Conservation (phyloP, 352 stramenopile genomes). For the Sclerospora graminicola region DNA sequence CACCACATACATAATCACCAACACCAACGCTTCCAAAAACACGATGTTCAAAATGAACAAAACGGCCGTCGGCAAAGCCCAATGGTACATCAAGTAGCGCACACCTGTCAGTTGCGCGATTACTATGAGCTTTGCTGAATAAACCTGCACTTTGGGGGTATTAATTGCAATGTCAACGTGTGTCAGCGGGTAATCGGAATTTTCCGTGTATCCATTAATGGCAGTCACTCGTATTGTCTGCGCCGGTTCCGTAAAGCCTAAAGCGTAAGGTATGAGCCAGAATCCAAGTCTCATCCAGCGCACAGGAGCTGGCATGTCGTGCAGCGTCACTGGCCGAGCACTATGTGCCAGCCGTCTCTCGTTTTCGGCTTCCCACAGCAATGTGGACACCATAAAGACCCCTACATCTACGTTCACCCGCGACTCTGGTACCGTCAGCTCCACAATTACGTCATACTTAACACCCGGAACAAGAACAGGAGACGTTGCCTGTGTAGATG, state of each 20-base stretch:
- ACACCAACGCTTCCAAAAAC: constrained; percentile 50
- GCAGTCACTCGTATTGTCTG: constrained; percentile 41
- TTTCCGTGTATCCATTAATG: constrained; percentile 67
- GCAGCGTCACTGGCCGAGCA: constrained; percentile 46
- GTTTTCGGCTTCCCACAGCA: constrained; percentile 13
- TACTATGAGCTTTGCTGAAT: constrained; percentile 63
- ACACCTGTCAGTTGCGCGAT: constrained; percentile 74
- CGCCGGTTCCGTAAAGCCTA: constrained; percentile 44
- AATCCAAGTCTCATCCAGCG: constrained; percentile 31
- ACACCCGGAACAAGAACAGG: constrained; percentile 46
- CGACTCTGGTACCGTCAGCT: constrained; percentile 59
- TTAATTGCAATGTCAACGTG: constrained; percentile 45
- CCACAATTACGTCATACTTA: constrained; percentile 73
- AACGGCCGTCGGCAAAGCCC: constrained; percentile 5
- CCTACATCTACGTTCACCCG: constrained; percentile 50
- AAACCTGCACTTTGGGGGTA: constrained; percentile 61
- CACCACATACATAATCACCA: constrained; percentile 58
- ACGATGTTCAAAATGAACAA: constrained; percentile 30
- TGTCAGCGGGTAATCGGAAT: constrained; percentile 35
- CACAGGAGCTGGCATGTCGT: constrained; percentile 48
- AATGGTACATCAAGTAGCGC: constrained; percentile 84
- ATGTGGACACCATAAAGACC: constrained; percentile 69
- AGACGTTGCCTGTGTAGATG: constrained; percentile 6
- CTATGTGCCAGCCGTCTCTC: constrained; percentile 33
- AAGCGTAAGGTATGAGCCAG: constrained; percentile 43